Conservation (phyloP, 148 eudicot species). For the Tetragonia tetragonoides region DNA sequence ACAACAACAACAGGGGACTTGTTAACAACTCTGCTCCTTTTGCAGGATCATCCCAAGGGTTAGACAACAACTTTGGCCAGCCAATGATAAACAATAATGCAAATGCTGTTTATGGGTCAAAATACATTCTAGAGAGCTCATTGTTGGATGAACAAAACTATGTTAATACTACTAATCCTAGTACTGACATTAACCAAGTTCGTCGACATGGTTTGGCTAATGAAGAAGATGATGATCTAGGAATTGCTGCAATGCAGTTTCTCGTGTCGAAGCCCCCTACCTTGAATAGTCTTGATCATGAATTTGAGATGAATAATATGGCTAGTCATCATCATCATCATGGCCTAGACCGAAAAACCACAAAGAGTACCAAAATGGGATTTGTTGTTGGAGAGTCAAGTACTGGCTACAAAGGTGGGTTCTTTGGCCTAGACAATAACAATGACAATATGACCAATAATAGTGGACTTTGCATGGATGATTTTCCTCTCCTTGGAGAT, state of each 20-base stretch:
- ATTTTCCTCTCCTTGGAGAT: background rate
- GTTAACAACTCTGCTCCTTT: no score
- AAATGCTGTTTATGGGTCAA: background rate
- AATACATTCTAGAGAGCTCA: constrained; percentile 23
- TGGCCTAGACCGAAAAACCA: background rate
- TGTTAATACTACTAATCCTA: background rate
- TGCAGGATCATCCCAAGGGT: background rate
- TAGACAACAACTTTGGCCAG: background rate
- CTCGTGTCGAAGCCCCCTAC: background rate
- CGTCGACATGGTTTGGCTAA: background rate
- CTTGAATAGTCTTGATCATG: no score
- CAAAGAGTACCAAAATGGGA: background rate
- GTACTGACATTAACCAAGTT: background rate
- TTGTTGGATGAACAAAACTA: background rate
- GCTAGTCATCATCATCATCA: background rate
- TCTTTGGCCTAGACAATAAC: background rate
- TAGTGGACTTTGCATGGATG: background rate
- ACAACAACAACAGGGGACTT: background rate
- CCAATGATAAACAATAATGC: background rate
- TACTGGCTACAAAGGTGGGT: background rate
- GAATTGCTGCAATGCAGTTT: background rate
- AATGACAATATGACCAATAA: background rate
- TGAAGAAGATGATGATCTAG: constrained; percentile 9
- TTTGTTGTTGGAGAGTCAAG: background rate
- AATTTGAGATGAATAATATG: no score